These are phyloP conservation scores for Nephelium lappaceum DNA, from an alignment of 345 rosid genomes.

Conservation along the genomic window DNA sequence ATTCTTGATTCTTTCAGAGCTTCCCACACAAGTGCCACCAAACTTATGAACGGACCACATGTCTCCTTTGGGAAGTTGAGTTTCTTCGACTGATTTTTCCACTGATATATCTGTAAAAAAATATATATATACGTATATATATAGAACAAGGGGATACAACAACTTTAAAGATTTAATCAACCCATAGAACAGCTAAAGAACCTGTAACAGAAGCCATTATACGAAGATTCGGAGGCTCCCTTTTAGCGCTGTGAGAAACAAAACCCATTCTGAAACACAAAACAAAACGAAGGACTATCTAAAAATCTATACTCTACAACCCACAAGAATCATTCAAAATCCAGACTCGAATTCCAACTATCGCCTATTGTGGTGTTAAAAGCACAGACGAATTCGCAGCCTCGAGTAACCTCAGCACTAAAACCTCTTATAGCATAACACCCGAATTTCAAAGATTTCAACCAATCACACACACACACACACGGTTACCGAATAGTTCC, in stretches of 20 bases:
- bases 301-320: background rate
- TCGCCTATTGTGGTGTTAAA: background rate
- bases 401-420: background rate
- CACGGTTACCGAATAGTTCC: background rate
- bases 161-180: background rate
- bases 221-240: constrained; percentile 33
- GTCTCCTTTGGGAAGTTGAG: constrained; percentile 63
- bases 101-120: constrained; percentile 51
- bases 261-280: constrained; percentile 36
- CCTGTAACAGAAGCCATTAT: constrained; percentile 61
- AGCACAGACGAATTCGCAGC: background rate
- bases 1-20: constrained; percentile 79
- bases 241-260: constrained; percentile 32
- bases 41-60: constrained; percentile 95
- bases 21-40: constrained; percentile 98
- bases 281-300: background rate
- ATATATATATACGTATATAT: too few relatives aligned
- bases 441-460: background rate
- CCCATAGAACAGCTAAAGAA: constrained; percentile 25
- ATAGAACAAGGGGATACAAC: background rate
- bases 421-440: background rate
- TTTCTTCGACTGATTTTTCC: constrained; percentile 48
- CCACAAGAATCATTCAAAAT: background rate
- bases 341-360: background rate
- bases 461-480: background rate